Evolutionary conservation across 1,284 basidiomycete species (phyloP).

Genomic region (Austroboletus rostrupii): DNA sequence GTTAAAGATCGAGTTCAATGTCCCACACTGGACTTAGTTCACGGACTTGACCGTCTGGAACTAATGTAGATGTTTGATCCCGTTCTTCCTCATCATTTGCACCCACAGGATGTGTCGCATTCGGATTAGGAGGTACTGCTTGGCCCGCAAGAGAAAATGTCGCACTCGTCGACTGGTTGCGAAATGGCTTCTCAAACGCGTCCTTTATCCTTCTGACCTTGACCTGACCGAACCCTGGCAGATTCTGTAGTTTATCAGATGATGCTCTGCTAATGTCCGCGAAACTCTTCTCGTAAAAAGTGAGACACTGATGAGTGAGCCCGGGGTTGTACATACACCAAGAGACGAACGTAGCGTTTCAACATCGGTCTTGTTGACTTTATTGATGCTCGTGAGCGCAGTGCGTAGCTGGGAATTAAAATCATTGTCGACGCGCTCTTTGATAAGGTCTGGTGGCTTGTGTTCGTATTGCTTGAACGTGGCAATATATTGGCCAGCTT

Average conservation of each 20-base stretch:
- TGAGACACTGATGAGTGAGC: conserved; percentile 5
- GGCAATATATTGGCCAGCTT: conserved; percentile 88
- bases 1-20: conserved; percentile 44
- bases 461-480: conserved; percentile 93
- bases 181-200: conserved; percentile 75
- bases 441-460: conserved; percentile 90
- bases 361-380: conserved; percentile 97
- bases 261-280: conserved; percentile 72
- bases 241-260: conserved; percentile 70
- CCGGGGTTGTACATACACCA: conserved; percentile 60
- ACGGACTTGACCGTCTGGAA: conserved; percentile 14
- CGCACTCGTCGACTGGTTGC: conserved; percentile 56
- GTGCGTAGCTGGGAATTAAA: conserved; percentile 80
- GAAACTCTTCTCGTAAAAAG: conserved; percentile 62
- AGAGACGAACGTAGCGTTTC: conserved; percentile 90
- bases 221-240: conserved; percentile 92
- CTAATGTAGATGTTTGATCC: conserved; percentile 10
- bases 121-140: background rate
- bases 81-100: conserved; percentile 19
- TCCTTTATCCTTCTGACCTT: conserved; percentile 85
- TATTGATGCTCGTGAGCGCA: conserved; percentile 86
- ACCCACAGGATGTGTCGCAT: conserved; percentile 10
- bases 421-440: conserved; percentile 88
- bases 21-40: conserved; percentile 53
- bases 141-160: conserved; percentile 36